Conservation (phyloP, 805 yeast genomes). For the Barnettozyma populi region DNA sequence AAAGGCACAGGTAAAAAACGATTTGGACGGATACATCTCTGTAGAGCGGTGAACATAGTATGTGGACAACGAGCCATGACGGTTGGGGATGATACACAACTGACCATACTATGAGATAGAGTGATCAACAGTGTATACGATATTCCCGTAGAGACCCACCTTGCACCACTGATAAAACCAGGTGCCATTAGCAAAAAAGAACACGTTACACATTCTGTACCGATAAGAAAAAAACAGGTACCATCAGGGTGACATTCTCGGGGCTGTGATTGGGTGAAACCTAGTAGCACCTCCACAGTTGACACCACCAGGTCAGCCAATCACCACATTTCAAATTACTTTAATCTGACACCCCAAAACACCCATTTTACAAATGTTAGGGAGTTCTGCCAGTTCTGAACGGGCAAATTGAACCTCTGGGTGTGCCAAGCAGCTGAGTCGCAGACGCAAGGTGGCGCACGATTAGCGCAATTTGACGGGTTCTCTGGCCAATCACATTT, state of each 20-base stretch:
- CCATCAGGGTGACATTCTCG: neutral
- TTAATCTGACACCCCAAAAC: conserved; percentile 12
- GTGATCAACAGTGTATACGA: neutral
- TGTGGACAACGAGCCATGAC: no score
- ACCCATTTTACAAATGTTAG: conserved; percentile 11
- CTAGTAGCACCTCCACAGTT: neutral
- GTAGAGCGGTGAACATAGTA: neutral
- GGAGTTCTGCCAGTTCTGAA: neutral
- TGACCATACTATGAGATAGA: no score
- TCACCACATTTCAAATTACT: conserved; percentile 5
- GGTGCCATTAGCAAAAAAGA: neutral
- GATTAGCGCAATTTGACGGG: neutral
- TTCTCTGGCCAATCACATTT: conserved; percentile 5
- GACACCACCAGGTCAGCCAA: conserved; percentile 4
- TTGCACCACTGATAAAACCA: neutral
- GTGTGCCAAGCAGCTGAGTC: neutral
- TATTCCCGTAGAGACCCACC: neutral
- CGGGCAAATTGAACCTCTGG: neutral
- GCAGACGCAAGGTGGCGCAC: conserved; percentile 2
- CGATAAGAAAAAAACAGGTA: neutral
- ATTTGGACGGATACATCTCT: neutral
- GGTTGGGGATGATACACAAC: no score
- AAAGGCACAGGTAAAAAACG: neutral
- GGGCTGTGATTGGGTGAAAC: neutral
- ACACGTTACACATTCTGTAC: neutral